Conservation (phyloP, 305 asterid genomes). For the Petunia hybrid region DNA sequence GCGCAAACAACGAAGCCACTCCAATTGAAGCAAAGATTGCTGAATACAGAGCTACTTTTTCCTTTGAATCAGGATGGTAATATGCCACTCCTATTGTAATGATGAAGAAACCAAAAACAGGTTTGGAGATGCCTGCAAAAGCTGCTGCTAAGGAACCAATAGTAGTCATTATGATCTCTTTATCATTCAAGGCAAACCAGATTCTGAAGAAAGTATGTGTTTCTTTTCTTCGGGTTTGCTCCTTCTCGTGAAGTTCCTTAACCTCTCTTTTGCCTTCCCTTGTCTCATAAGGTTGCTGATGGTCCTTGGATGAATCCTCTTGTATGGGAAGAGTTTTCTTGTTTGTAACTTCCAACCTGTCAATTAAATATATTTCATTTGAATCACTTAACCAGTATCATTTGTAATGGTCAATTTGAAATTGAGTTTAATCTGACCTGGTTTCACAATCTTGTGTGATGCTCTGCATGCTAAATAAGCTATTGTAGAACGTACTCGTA, state of each 20-base stretch:
- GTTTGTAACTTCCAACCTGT: slow-evolving; percentile 17
- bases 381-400: background rate
- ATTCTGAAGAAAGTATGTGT: slow-evolving; percentile 66
- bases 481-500: slow-evolving; percentile 58
- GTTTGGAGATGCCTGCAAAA: slow-evolving; percentile 80
- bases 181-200: slow-evolving; percentile 67
- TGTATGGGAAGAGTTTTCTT: background rate
- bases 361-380: slow-evolving; percentile 3
- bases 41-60: slow-evolving; percentile 63
- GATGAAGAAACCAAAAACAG: slow-evolving; percentile 82
- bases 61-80: slow-evolving; percentile 54
- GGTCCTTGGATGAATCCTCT: slow-evolving; percentile 50
- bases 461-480: slow-evolving; percentile 71
- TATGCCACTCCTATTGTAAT: slow-evolving; percentile 88
- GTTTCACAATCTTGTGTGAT: slow-evolving; percentile 56
- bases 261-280: slow-evolving; percentile 45
- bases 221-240: slow-evolving; percentile 46
- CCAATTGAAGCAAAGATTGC: slow-evolving; percentile 67
- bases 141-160: slow-evolving; percentile 81
- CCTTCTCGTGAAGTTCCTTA: slow-evolving; percentile 42
- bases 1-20: slow-evolving; percentile 66
- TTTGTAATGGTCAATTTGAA: background rate
- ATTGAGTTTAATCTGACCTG: slow-evolving; percentile 50
- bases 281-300: slow-evolving; percentile 45
- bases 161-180: slow-evolving; percentile 54